These are phyloP conservation scores for Yarrowia deformans DNA, from an alignment of 805 yeast genomes.

Conservation along the genomic window DNA sequence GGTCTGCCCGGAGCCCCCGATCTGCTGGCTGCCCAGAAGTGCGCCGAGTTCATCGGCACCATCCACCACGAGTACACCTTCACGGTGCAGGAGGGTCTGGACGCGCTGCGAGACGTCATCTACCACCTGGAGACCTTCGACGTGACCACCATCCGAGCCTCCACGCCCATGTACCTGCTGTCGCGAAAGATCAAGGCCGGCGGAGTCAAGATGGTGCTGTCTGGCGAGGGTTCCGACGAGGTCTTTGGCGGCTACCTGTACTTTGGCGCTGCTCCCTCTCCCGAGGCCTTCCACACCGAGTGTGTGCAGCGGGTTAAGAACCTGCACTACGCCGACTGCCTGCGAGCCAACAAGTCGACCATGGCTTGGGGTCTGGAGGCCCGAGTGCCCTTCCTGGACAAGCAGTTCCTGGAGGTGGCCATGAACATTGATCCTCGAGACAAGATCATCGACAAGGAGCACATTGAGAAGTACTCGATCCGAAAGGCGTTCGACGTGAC, in stretches of 20 bases:
- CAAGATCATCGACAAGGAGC: constrained; percentile 79
- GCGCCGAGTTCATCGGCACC: constrained; percentile 94
- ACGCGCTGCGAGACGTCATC: constrained; percentile 92
- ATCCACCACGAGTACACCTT: constrained; percentile 98
- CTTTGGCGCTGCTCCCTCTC: constrained; percentile 95
- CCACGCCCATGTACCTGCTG: constrained; percentile 97
- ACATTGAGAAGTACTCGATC: constrained; percentile 90
- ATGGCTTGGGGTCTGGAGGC: constrained; percentile 99
- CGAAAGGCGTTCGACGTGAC: constrained; percentile 97
- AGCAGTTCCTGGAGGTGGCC: constrained; percentile 85
- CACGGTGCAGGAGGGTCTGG: constrained; percentile 95
- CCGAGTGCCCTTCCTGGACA: constrained; percentile 98
- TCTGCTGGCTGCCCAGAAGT: constrained; percentile 93
- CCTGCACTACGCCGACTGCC: constrained; percentile 95
- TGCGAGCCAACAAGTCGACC: constrained; percentile 98
- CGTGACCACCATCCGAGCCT: constrained; percentile 98
- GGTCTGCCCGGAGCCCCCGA: constrained; percentile 99
- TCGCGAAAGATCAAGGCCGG: constrained; percentile 98
- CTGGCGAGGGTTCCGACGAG: constrained; percentile 99
- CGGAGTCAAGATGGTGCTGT: constrained; percentile 98
- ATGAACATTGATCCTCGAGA: constrained; percentile 96
- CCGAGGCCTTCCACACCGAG: constrained; percentile 93
- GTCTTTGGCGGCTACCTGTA: constrained; percentile 98
- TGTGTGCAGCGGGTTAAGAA: constrained; percentile 95
- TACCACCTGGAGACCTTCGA: constrained; percentile 96